A percentile compares a stretch with the other conserved stretches of the same genome.
Evolutionary conservation across 257 asterid species (phyloP).

Genomic region (Solanum pinnatisectum): DNA sequence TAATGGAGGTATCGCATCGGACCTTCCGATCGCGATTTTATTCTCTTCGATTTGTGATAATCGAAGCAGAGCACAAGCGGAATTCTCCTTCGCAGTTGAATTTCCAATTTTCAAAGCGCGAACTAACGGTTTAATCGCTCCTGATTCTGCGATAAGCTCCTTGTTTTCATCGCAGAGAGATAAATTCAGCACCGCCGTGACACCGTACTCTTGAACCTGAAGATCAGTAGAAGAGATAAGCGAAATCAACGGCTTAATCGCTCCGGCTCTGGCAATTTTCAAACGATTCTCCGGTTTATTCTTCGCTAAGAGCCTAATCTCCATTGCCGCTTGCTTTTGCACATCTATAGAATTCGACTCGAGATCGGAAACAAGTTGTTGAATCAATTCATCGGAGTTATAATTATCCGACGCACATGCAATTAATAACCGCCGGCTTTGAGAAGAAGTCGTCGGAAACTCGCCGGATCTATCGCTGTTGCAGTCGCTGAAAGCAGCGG

Average conservation of each 20-base stretch:
- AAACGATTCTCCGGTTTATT: constrained; percentile 71
- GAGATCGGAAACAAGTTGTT: constrained; percentile 61
- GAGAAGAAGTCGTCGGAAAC: constrained; percentile 55
- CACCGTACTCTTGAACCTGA: constrained; percentile 84
- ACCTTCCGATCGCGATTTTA: constrained; percentile 59
- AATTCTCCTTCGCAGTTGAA: constrained; percentile 66
- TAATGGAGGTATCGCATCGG: constrained; percentile 75
- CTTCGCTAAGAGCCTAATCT: constrained; percentile 73
- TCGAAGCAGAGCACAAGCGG: constrained; percentile 83
- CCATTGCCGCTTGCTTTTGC: constrained; percentile 81
- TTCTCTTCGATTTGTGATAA: constrained; percentile 60
- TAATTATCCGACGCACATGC: constrained; percentile 59
- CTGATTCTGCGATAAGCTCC: constrained; percentile 55
- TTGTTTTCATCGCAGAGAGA: constrained; percentile 87
- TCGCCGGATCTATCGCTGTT: constrained; percentile 95
- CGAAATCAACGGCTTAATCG: constrained; percentile 60
- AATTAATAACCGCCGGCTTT: constrained; percentile 62
- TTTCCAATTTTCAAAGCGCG: constrained; percentile 54
- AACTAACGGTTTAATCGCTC: constrained; percentile 74
- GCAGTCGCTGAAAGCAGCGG: constrained; percentile 94
- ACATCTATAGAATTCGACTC: constrained; percentile 38
- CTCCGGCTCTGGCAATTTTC: constrained; percentile 76
- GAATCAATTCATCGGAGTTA: constrained; percentile 59
- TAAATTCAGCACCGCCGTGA: constrained; percentile 72
- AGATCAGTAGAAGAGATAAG: constrained; percentile 51